Percentiles rank a stretch among this genome's conserved stretches.
Evolutionary conservation across 2,329 filamentous ascomycete species (phyloP).

Genomic region (Apiospora pterosperma): DNA sequence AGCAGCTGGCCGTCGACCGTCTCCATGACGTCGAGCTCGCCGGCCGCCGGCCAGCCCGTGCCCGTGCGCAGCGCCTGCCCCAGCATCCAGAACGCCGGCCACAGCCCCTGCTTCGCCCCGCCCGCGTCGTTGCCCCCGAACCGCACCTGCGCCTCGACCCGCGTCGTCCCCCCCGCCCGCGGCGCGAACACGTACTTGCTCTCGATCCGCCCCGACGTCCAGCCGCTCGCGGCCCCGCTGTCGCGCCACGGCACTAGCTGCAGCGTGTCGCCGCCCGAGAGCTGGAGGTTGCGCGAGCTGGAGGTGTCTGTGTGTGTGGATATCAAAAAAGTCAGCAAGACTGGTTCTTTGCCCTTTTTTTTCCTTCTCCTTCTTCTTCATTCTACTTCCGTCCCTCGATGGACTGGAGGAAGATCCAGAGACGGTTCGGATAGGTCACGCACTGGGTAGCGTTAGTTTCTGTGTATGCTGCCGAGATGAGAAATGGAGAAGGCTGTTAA

Average conservation of each 20-base stretch:
- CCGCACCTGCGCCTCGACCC: slow-evolving; percentile 35
- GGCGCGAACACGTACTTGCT: slow-evolving; percentile 32
- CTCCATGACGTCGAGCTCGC: slow-evolving; percentile 45
- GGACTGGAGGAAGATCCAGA: too few species aligned
- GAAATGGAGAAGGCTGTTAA: neutral
- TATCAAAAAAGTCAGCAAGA: neutral
- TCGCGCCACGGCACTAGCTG: slow-evolving; percentile 12
- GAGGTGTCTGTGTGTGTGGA: slow-evolving; percentile 8
- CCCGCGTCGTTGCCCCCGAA: slow-evolving; percentile 24
- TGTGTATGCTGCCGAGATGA: neutral
- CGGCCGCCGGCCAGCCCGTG: slow-evolving; percentile 37
- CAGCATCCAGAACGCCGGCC: slow-evolving; percentile 46
- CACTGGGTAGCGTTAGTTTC: neutral
- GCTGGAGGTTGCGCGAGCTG: slow-evolving; percentile 9
- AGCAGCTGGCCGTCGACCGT: slow-evolving; percentile 33
- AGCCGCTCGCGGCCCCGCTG: slow-evolving; percentile 17
- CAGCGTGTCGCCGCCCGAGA: slow-evolving; percentile 11
- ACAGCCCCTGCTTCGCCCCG: slow-evolving; percentile 35
- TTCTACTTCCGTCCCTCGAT: too few species aligned
- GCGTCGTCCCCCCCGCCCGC: slow-evolving; percentile 31
- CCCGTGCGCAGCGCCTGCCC: slow-evolving; percentile 36
- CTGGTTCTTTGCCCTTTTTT: neutral
- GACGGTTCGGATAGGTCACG: too few species aligned
- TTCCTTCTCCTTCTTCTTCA: neutral
- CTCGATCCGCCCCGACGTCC: slow-evolving; percentile 44